Evolutionary conservation across 495 filamentous ascomycete species (phyloP), one percentile per base, ranked within the genome.

Genomic region (Penicillium diatomitis): DNA sequence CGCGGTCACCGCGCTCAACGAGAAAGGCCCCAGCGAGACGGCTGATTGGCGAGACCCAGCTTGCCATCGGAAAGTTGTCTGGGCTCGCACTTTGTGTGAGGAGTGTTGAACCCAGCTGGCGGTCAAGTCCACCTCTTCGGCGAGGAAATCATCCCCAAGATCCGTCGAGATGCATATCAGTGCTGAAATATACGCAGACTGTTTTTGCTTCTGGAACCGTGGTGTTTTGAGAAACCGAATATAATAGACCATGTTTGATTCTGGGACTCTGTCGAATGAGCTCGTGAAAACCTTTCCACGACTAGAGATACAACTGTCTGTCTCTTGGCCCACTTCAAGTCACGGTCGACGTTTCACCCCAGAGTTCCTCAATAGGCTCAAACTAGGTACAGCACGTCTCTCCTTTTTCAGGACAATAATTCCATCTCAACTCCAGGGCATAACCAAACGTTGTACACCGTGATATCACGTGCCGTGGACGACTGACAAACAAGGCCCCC

Each of bases 111-210:
- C 55, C 51, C 60, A 59, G 37, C 73, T 73, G 38, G 72, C 68
- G 4, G 70, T 53, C 43, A 96, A 62, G 28, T 74, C 72, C 34
- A 78, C 63, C 57, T 84, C 76, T n/a, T 79, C 67, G 20, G 74
- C 72, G n/a, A 90, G 78, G 61, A 92, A 94, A 1, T 77, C 74
- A 63, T 98, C 91, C 3, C 91, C 90, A 6, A 98, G 71, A 60
- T 98, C 92, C 35, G 90, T 92, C 36, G 88, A 88, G 62, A 98
- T 81, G 44, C 88, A 89, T 47, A 96, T 70, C 20, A 88, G 61
- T 32, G 82, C 71, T 31, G 68, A 70, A 8, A 76, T 59, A 32
- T 58, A 56, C 44, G 55, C 11, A 41, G 61, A 45, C 65, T 74
- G 61, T 41, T 69, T 68, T 31, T 64, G 63, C 47, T 62, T 61